These are phyloP conservation scores for Candida boleticola DNA, from an alignment of 805 yeast species.

Conservation along the genomic window DNA sequence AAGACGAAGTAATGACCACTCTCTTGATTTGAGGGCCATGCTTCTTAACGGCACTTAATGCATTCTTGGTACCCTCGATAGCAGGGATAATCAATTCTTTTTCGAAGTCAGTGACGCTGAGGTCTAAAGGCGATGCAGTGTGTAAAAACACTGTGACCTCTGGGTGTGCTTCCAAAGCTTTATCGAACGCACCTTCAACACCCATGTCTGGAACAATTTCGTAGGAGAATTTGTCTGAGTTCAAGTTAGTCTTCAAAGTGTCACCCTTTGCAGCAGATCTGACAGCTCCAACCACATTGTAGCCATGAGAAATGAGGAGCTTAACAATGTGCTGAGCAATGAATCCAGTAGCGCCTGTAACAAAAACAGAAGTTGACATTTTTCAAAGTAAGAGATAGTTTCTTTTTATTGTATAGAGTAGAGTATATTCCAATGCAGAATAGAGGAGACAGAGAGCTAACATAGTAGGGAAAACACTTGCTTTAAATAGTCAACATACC, in stretches of 20 bases:
- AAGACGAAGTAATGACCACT: constrained; percentile 1
- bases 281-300: constrained; percentile 47
- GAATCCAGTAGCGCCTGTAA: constrained; percentile 51
- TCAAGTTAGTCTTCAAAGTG: constrained; percentile 25
- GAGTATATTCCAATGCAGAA: too few species aligned
- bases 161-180: constrained; percentile 43
- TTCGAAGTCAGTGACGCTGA: constrained; percentile 43
- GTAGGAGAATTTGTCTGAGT: constrained; percentile 29
- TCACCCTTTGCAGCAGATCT: constrained; percentile 44
- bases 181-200: constrained; percentile 42
- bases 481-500: too few species aligned
- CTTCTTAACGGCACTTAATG: constrained; percentile 45
- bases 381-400: too few species aligned
- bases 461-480: too few species aligned
- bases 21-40: constrained; percentile 27
- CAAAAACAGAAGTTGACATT: constrained; percentile 25
- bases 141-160: constrained; percentile 56
- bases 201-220: constrained; percentile 51
- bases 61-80: constrained; percentile 49
- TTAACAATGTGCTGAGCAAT: constrained; percentile 47
- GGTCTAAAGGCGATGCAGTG: constrained; percentile 59
- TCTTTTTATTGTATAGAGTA: too few species aligned
- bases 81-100: constrained; percentile 57
- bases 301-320: constrained; percentile 31
- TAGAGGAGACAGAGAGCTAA: too few species aligned